Percentiles rank a stretch among this genome's conserved stretches.
These are phyloP conservation scores for Stagonosporopsis tanaceti DNA, from an alignment of 2,329 filamentous ascomycete genomes.

Conservation along the genomic window DNA sequence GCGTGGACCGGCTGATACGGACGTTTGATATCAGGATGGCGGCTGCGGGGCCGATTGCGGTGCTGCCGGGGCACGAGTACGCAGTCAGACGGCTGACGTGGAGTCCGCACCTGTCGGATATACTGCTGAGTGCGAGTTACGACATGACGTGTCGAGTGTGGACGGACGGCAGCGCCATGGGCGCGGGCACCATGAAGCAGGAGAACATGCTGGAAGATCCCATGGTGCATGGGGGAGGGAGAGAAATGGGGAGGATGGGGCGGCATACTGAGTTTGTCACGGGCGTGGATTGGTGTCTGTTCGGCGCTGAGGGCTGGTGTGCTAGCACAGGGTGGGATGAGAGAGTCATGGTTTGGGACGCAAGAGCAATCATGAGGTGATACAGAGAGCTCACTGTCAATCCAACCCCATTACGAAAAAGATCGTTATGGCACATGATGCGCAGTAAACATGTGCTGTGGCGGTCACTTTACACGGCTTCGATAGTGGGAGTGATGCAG, in stretches of 20 bases:
- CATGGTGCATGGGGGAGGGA: constrained; percentile 61
- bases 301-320: constrained; percentile 94
- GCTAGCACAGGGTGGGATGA: constrained; percentile 96
- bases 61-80: constrained; percentile 88
- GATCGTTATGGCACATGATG: background rate
- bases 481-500: background rate
- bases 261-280: constrained; percentile 95
- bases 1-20: constrained; percentile 85
- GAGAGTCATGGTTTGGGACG: constrained; percentile 89
- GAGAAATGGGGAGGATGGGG: constrained; percentile 86
- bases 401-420: background rate
- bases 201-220: constrained; percentile 47
- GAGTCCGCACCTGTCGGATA: constrained; percentile 91
- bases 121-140: constrained; percentile 89
- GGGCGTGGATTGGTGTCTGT: constrained; percentile 97
- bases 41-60: constrained; percentile 71
- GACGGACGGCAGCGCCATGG: constrained; percentile 76
- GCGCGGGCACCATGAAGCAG: constrained; percentile 45
- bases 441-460: too few relatives aligned
- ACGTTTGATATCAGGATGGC: constrained; percentile 90
- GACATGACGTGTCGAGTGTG: constrained; percentile 97
- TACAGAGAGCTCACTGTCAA: background rate
- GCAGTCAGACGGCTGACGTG: constrained; percentile 86
- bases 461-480: background rate
- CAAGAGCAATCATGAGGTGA: constrained; percentile 67